Conservation (phyloP, 371 early-diverging fungal species). For the Rhizopus microsporus region DNA sequence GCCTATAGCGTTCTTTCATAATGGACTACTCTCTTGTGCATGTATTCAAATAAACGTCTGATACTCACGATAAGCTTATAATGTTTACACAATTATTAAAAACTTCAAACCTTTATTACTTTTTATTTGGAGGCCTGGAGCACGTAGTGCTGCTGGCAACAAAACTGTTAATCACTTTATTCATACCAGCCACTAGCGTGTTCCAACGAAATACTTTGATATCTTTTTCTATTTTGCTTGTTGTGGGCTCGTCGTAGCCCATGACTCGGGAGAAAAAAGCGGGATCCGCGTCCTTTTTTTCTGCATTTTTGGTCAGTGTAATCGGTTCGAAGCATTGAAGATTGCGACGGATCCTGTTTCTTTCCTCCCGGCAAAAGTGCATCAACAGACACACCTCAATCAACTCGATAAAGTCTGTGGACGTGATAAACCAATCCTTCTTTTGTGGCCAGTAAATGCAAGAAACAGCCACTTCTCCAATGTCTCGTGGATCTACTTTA, state of each 20-base stretch:
- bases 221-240: constrained; percentile 88
- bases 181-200: constrained; percentile 66
- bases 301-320: constrained; percentile 62
- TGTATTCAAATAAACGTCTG: no score
- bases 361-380: constrained; percentile 74
- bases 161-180: constrained; percentile 77
- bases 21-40: no score
- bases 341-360: constrained; percentile 83
- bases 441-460: constrained; percentile 77
- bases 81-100: no score
- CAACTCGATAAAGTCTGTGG: constrained; percentile 73
- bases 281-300: constrained; percentile 65
- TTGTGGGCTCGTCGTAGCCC: constrained; percentile 79
- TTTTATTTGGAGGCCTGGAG: not conserved
- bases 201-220: constrained; percentile 78
- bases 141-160: constrained; percentile 45
- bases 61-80: no score
- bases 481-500: no score
- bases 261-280: constrained; percentile 81
- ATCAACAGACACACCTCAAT: constrained; percentile 69
- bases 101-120: not conserved
- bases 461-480: constrained; percentile 53
- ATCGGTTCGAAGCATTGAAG: constrained; percentile 76
- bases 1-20: no score
- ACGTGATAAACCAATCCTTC: constrained; percentile 72